Evolutionary conservation across 2,329 filamentous ascomycete species (phyloP).

Genomic region (Chaetomiaceae sp.): DNA sequence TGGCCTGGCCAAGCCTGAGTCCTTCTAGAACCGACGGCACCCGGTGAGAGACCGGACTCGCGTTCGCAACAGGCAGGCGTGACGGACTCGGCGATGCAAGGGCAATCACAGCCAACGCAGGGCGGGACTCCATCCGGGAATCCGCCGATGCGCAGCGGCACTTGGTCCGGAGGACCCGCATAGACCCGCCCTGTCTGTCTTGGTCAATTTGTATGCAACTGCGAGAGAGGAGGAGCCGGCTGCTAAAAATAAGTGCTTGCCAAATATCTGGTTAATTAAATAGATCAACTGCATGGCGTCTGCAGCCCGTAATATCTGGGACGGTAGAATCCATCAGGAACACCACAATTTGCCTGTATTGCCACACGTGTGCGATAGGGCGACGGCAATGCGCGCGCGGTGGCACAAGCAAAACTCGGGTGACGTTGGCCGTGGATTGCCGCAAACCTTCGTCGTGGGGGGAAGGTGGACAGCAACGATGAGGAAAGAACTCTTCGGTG

Average conservation of each 20-base stretch:
- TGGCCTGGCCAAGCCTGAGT: too few species aligned
- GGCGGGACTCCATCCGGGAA: neutral
- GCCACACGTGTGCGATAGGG: neutral
- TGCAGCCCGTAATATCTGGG: constrained; percentile 3
- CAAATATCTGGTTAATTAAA: constrained; percentile 14
- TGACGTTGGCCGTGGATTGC: constrained; percentile 6
- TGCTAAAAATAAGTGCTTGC: constrained; percentile 18
- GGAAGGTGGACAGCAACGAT: constrained; percentile 9
- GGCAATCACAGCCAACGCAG: neutral
- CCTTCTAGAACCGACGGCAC: neutral
- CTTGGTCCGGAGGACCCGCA: too few species aligned
- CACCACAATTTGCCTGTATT: constrained; percentile 14
- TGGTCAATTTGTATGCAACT: too few species aligned
- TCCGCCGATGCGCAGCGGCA: neutral
- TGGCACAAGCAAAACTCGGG: constrained; percentile 6
- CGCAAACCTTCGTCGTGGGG: constrained; percentile 1
- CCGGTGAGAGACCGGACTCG: too few species aligned
- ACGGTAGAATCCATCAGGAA: constrained; percentile 12
- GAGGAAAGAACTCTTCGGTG: neutral
- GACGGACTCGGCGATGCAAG: neutral
- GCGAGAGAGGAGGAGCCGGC: neutral
- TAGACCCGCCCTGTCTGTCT: too few species aligned
- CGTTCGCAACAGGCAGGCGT: constrained; percentile 9
- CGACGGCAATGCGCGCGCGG: constrained; percentile 2
- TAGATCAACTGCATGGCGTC: constrained; percentile 4